Evolutionary conservation across 495 filamentous ascomycete genomes (phyloP), one percentile per base, ranked within the genome.

Genomic region (Xylaria palmicola): DNA sequence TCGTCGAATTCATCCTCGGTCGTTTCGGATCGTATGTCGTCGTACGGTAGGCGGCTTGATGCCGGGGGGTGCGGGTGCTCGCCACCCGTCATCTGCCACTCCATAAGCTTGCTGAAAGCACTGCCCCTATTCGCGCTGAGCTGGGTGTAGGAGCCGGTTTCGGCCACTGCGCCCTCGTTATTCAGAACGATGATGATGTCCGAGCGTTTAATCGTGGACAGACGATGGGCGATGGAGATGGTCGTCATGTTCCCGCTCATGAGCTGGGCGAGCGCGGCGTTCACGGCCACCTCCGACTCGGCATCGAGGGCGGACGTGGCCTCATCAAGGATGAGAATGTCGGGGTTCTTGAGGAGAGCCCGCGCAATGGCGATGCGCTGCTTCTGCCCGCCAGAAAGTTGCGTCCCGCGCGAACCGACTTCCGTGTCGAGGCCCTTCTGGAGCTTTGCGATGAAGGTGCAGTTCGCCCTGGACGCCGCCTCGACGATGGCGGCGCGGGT

Each of bases 341-440:
- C 95, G 0, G 94, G 94, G 52, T 96, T 86, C 76, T 98, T 98
- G 66, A 98, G 88, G 20, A 98, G 81, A 8, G 94, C 94, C 49
- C 94, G 84, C 0, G 94, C 94, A 74, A 98, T 98, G 24, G 94
- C 95, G 67, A 99, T 97, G 58, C 94, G 89, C 71, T 98, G 95
- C 75, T 98, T 98, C 74, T 98, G 94, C 1, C 94, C 94, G 34
- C 94, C 94, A 7, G 92, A 96, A 6, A 99, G 81, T 72, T 97
- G 94, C 3, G 94, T 91, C 22, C 94, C 94, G 39, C 94, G 86
- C 17, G 94, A 89, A 49, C 94, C 94, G 8, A 97, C 94, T 51
- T 89, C 88, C 4, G 94, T 98, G 65, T 98, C 93, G 9, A 98
- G 85, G 6, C 94, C 94, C 59, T 98, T 92, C 0, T 93, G 94